Evolutionary conservation across 352 stramenopile species (phyloP).

Genomic region (Pelagophyceae sp.): DNA sequence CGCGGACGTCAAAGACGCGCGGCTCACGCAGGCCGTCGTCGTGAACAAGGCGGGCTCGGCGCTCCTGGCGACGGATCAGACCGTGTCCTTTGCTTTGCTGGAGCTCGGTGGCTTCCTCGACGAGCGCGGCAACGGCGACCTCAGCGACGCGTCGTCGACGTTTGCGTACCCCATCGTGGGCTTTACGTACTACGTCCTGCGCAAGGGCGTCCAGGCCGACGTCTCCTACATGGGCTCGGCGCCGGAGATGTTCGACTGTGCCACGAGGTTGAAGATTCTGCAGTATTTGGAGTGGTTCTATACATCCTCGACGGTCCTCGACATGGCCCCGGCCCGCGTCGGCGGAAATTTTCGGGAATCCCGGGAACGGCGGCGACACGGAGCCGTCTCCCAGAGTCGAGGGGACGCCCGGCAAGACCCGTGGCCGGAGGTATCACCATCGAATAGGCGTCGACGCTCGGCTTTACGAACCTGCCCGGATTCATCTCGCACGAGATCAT

Average conservation of each 20-base stretch:
- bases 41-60: neutral
- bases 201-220: neutral
- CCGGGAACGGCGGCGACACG: no score
- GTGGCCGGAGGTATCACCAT: no score
- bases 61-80: neutral
- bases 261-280: neutral
- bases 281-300: neutral
- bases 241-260: neutral
- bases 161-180: neutral
- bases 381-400: no score
- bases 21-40: neutral
- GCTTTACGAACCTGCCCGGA: neutral
- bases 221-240: neutral
- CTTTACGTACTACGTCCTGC: neutral
- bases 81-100: neutral
- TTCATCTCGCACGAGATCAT: neutral
- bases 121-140: neutral
- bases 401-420: no score
- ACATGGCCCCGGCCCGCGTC: no score
- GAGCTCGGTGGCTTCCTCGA: neutral
- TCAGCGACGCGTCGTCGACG: neutral
- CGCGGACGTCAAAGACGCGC: constrained; percentile 15
- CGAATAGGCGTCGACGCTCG: neutral
- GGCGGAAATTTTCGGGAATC: no score
- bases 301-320: neutral